Evolutionary conservation across 108 stramenopile genomes (phyloP).

Genomic region (Poteriospumella lacustris): DNA sequence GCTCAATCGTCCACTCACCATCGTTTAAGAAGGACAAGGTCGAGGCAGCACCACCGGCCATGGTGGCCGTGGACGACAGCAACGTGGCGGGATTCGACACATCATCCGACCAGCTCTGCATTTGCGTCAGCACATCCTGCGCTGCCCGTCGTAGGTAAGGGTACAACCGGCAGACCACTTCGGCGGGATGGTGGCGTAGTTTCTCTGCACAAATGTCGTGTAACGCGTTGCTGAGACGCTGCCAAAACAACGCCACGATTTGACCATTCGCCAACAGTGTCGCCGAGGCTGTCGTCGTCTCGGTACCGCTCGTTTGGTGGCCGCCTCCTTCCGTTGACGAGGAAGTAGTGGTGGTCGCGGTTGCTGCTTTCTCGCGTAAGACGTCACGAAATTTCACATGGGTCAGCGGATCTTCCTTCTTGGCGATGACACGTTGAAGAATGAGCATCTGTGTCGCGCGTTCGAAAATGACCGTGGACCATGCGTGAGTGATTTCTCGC

Average conservation of each 20-base stretch:
- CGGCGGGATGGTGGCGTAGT: not conserved
- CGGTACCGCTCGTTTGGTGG: too few relatives aligned
- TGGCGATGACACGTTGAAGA: conserved; percentile 9
- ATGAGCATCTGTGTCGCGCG: not conserved
- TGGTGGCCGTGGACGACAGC: not conserved
- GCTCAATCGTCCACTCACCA: too few relatives aligned
- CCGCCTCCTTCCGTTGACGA: too few relatives aligned
- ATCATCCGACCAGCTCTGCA: not conserved
- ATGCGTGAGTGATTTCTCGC: conserved; percentile 19
- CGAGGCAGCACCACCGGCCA: not conserved
- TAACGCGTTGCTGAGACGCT: not conserved
- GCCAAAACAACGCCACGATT: conserved; percentile 13
- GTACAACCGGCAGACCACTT: not conserved
- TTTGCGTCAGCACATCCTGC: not conserved
- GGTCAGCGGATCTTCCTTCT: conserved; percentile 22
- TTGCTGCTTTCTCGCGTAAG: not conserved
- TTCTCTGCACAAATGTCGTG: not conserved
- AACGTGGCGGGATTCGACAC: not conserved
- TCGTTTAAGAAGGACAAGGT: not conserved
- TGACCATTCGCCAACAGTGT: not conserved
- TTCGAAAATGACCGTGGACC: not conserved
- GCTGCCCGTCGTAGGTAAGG: conserved; percentile 10
- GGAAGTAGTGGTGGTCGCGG: not conserved
- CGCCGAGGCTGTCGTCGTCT: not conserved
- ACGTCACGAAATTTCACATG: conserved; percentile 20